These are phyloP conservation scores for Malus hybrid DNA, from an alignment of 331 rosid species.

Conservation along the genomic window DNA sequence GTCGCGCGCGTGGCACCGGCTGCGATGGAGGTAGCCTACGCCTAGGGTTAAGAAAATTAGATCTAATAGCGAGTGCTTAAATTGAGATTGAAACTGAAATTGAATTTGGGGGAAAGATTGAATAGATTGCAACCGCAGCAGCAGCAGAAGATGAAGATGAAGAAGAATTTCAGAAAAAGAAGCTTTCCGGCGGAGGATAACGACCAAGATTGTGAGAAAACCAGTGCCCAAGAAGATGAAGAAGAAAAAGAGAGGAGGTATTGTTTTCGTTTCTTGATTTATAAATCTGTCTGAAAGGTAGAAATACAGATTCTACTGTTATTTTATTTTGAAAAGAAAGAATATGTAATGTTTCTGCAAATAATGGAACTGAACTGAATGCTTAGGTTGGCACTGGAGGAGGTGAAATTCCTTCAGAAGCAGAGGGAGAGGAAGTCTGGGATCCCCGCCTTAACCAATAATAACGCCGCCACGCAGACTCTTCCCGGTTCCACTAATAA, in stretches of 20 bases:
- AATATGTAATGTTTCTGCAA: not conserved
- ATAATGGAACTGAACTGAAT: not conserved
- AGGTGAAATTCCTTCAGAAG: constrained; percentile 82
- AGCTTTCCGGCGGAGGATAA: constrained; percentile 14
- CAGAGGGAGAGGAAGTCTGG: constrained; percentile 90
- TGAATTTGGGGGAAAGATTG: not conserved
- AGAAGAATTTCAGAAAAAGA: constrained; percentile 58
- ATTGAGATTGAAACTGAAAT: no score
- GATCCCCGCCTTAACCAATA: constrained; percentile 47
- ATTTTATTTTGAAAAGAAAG: not conserved
- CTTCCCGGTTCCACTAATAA: not conserved
- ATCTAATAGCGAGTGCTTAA: no score
- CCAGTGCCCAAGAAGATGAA: constrained; percentile 48
- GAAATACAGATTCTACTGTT: no score
- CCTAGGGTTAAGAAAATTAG: no score
- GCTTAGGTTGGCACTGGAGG: constrained; percentile 72
- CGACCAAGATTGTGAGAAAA: constrained; percentile 12
- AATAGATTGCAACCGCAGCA: constrained; percentile 6
- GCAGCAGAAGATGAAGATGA: constrained; percentile 26
- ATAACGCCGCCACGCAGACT: constrained; percentile 10
- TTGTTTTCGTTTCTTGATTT: not conserved
- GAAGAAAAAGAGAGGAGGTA: constrained; percentile 70
- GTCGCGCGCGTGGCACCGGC: no score
- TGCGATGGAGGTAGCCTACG: no score
- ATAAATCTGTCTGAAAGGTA: no score